phyloP scores from a whole-genome alignment of 495 filamentous ascomycete genomes.

The Aspergillus ellipticus region DNA sequence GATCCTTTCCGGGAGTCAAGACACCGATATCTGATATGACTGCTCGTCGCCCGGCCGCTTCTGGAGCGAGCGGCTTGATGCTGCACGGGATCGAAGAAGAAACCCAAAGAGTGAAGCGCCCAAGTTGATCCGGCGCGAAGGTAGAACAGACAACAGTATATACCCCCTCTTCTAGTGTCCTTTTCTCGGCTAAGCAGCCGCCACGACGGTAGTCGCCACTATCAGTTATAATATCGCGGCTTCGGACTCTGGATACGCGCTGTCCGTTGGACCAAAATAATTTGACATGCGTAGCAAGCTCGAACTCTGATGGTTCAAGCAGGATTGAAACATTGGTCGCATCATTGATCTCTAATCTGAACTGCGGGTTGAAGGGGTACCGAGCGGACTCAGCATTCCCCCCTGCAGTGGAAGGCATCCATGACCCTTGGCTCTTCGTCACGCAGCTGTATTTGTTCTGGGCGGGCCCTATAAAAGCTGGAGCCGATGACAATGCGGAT shows the following conservation, averaged over 20 bases:
- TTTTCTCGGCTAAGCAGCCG: constrained; percentile 63
- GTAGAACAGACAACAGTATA: constrained; percentile 90
- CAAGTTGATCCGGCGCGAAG: constrained; percentile 73
- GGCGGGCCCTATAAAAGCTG: constrained; percentile 58
- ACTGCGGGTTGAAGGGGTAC: constrained; percentile 86
- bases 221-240: constrained; percentile 71
- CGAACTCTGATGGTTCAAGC: constrained; percentile 66
- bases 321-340: constrained; percentile 62
- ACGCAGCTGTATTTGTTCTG: constrained; percentile 53
- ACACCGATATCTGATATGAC: constrained; percentile 47
- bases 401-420: constrained; percentile 77
- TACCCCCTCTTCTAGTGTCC: constrained; percentile 55
- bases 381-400: constrained; percentile 72
- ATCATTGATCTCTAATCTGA: constrained; percentile 55
- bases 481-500: constrained; percentile 65
- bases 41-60: constrained; percentile 65
- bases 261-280: constrained; percentile 73
- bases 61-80: constrained; percentile 55
- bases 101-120: constrained; percentile 70
- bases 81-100: constrained; percentile 52
- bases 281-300: constrained; percentile 76
- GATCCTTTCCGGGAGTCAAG: constrained; percentile 47
- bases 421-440: constrained; percentile 53
- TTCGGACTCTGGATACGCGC: constrained; percentile 61
- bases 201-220: constrained; percentile 82